Percentiles rank a stretch among this genome's conserved stretches.
Conservation (phyloP, 768 basidiomycete genomes). For the Sporobolomyces phaffii region DNA sequence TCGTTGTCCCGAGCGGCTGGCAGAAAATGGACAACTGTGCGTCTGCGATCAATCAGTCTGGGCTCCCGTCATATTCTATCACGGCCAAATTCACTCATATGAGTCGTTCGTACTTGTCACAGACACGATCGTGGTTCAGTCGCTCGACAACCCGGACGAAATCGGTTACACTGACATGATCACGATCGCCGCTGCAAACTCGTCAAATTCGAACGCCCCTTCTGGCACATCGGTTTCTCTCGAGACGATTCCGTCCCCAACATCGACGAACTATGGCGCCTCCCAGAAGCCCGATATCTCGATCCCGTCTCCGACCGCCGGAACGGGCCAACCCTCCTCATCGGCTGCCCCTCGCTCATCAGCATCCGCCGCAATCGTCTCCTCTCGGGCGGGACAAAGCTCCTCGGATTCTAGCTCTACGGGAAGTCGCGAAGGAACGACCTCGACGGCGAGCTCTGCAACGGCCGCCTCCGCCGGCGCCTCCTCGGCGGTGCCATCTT, state of each 20-base stretch:
- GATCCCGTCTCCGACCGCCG: slow-evolving; percentile 3
- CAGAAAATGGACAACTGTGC: slow-evolving; percentile 27
- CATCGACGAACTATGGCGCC: slow-evolving; percentile 10
- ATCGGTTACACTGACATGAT: slow-evolving; percentile 38
- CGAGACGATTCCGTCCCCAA: slow-evolving; percentile 15
- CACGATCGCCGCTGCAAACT: slow-evolving; percentile 15
- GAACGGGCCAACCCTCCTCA: background rate
- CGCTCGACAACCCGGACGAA: slow-evolving; percentile 14
- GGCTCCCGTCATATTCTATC: no score
- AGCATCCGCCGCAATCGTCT: background rate
- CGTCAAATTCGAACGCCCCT: background rate
- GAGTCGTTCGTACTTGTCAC: no score
- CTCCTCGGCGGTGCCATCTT: background rate
- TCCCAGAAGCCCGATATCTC: slow-evolving; percentile 2
- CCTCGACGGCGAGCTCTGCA: background rate
- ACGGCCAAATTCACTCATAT: no score
- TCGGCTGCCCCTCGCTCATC: background rate
- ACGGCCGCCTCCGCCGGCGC: background rate
- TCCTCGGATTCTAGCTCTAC: no score
- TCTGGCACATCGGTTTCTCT: slow-evolving; percentile 17
- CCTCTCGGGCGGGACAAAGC: background rate
- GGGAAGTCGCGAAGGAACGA: background rate
- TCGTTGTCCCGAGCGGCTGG: slow-evolving; percentile 30
- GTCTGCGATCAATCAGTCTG: no score
- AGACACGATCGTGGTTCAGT: slow-evolving; percentile 38